Base-by-base conservation (phyloP, 108 stramenopile genomes). In the Cyclotella kingstonii region DNA sequence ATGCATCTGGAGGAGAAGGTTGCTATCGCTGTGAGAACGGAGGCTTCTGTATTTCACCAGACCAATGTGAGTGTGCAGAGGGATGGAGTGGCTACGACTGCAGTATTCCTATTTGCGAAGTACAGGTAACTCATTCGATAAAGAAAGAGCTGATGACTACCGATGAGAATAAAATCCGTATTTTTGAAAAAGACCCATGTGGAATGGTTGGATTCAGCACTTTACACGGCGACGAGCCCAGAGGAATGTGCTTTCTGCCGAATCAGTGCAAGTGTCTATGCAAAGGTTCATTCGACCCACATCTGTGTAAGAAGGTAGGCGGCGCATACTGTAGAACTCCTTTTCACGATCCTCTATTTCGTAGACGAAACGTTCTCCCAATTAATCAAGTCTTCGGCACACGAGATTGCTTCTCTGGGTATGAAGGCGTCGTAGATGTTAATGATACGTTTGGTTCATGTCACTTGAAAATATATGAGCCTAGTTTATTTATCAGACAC, bases 41-140 rank as follows among this genome's bases (percentile, higher is more conserved):
- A 6, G 93, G 93, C 7, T 55, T 73, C 18, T 94, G 93, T 54
- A 56, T 86, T 4, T 84, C 87, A 18, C 93, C 93, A 14, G 93
- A 94, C 52, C 36, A 38, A 39, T 94, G 93, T 61, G 47, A 68
- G 7, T 94, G 93, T 68, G 78, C 90, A 5, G 67, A 77, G 19
- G 91, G 84, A 11, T 95, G 93, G 91, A 80, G 61, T 18, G 91
- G 91, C 0, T 91, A 84, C 56, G 93, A 95, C 68, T 95, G 93
- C 64, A 48, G 49, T 15, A 85, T 81, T n/a, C 93, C 93, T 4
- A 79, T 87, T 27, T 95, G 93, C 51, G 71, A 81, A 62, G 81
- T 63, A 17, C 84, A 87, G 21, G 86, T 77, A 0, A 82, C 82
- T 58, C 47, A 36, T 15, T 26, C 81, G 31, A 73, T 78, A 10